A percentile compares a stretch with the other conserved stretches of the same genome.
Evolutionary conservation across 441 rosid genomes (phyloP).

Genomic region (Erysimum pusillum): DNA sequence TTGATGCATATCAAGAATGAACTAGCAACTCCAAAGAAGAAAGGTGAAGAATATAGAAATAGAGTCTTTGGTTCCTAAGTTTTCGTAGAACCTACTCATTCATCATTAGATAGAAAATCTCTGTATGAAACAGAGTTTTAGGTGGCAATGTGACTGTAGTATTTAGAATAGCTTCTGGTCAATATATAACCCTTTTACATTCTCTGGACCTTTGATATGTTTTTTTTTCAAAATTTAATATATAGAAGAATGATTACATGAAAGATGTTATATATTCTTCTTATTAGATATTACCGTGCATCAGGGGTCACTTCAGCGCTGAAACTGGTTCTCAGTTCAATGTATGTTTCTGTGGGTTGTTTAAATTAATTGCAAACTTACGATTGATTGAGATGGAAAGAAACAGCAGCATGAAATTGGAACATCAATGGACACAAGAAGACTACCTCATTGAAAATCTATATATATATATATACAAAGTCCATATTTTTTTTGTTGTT

Average conservation of each 20-base stretch:
- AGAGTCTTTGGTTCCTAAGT: no score
- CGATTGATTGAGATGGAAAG: not conserved
- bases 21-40: no score
- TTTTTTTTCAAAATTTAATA: no score
- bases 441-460: no score
- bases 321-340: not conserved
- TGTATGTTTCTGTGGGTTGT: not conserved
- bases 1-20: no score
- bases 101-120: not conserved
- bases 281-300: conserved; percentile 19
- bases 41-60: no score
- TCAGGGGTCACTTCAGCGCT: conserved; percentile 9
- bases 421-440: not conserved
- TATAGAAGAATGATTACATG: no score
- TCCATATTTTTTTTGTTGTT: no score
- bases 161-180: no score
- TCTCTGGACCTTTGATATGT: no score
- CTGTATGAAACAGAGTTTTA: not conserved
- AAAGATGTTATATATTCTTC: not conserved
- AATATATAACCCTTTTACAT: no score
- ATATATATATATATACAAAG: no score
- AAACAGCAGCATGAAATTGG: not conserved
- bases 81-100: not conserved
- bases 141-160: not conserved
- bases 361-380: not conserved